Percentiles rank a stretch among this genome's conserved stretches.
These are phyloP conservation scores for Boletellus deceptivus DNA, from an alignment of 1,284 basidiomycete genomes.

Conservation along the genomic window DNA sequence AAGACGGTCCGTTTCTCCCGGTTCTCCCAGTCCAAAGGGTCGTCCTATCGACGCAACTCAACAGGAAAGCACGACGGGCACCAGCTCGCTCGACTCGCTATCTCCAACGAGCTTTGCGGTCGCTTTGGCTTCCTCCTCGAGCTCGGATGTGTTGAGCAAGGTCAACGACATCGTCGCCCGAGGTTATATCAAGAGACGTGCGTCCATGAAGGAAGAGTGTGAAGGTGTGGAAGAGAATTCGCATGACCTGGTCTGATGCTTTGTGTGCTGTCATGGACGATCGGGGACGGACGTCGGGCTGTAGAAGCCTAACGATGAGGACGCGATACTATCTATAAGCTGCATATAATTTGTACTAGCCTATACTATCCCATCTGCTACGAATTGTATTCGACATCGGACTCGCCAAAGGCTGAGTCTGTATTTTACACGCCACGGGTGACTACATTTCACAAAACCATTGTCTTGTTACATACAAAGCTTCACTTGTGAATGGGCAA, in stretches of 20 bases:
- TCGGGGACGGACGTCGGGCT: not conserved
- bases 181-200: slow-evolving; percentile 18
- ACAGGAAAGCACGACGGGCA: slow-evolving; percentile 8
- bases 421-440: no score
- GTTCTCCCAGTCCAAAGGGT: slow-evolving; percentile 14
- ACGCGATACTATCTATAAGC: no score
- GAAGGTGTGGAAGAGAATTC: not conserved
- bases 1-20: slow-evolving; percentile 4
- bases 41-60: slow-evolving; percentile 1
- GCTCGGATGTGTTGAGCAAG: slow-evolving; percentile 19
- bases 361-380: no score
- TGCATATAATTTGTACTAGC: no score
- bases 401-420: not conserved
- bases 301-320: no score
- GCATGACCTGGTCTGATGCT: slow-evolving; percentile 1
- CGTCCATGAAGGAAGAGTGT: slow-evolving; percentile 4
- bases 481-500: no score
- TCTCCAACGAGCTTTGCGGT: slow-evolving; percentile 28
- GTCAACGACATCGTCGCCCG: slow-evolving; percentile 27
- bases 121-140: slow-evolving; percentile 24
- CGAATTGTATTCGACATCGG: no score
- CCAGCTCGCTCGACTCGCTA: slow-evolving; percentile 19
- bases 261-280: not conserved
- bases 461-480: no score
- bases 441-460: no score